phyloP scores from a whole-genome alignment of 1,284 basidiomycete genomes.

The Irpex sp. region DNA sequence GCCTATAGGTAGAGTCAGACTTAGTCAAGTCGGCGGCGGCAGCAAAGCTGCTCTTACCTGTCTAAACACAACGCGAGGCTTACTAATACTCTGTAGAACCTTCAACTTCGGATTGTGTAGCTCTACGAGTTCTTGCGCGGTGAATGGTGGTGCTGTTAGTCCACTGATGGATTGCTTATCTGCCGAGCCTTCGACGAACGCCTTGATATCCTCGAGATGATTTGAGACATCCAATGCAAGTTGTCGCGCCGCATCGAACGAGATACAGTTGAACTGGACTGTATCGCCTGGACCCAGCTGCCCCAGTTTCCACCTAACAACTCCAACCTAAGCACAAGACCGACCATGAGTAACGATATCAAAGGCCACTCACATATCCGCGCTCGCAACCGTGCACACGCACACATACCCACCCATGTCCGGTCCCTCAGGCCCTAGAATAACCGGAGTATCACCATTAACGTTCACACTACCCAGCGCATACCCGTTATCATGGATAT shows the following conservation, averaged over 20 bases:
- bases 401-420: slow-evolving; percentile 63
- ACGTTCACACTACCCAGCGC: slow-evolving; percentile 54
- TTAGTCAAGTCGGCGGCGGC: not conserved
- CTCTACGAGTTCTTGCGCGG: too few relatives aligned
- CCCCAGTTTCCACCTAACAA: slow-evolving; percentile 56
- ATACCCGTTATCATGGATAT: slow-evolving; percentile 68
- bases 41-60: slow-evolving; percentile 28
- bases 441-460: slow-evolving; percentile 71
- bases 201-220: not conserved
- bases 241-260: slow-evolving; percentile 33
- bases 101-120: slow-evolving; percentile 31
- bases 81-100: slow-evolving; percentile 18
- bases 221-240: slow-evolving; percentile 21
- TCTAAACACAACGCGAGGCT: slow-evolving; percentile 35
- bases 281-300: slow-evolving; percentile 51
- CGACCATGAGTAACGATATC: not conserved
- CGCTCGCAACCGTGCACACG: slow-evolving; percentile 45
- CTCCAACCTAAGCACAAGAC: not conserved
- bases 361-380: slow-evolving; percentile 38
- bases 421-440: slow-evolving; percentile 57
- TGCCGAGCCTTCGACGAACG: not conserved
- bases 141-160: too few relatives aligned
- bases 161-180: too few relatives aligned
- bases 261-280: slow-evolving; percentile 44
- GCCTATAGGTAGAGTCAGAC: slow-evolving; percentile 30